Percentiles rank a stretch among this genome's conserved stretches.
Evolutionary conservation across 164 flowering plant genomes (phyloP).

Genomic region (Kalanchoe fedtschenkoi): DNA sequence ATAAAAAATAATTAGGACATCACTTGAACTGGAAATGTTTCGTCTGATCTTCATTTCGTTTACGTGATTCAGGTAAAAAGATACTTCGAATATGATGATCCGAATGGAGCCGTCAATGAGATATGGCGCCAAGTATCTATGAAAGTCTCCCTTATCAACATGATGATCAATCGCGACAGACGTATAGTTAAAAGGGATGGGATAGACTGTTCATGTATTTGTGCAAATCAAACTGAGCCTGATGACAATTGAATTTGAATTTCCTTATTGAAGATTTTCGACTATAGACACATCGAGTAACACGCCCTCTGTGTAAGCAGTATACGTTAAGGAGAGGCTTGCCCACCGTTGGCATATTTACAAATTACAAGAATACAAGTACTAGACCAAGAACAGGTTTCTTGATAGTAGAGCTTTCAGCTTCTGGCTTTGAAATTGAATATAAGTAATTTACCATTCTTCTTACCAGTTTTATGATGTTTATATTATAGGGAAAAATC

Average conservation of each 20-base stretch:
- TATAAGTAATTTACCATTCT: no score
- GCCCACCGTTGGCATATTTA: not conserved
- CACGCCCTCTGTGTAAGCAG: not conserved
- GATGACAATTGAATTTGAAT: no score
- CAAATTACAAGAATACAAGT: no score
- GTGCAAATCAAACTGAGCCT: conserved; percentile 55
- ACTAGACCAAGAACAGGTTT: not conserved
- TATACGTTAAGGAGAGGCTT: not conserved
- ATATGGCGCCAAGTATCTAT: conserved; percentile 84
- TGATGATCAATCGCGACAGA: conserved; percentile 85
- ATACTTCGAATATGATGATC: conserved; percentile 66
- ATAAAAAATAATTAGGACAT: no score
- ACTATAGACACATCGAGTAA: not conserved
- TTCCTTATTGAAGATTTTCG: conserved; percentile 6
- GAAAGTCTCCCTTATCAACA: conserved; percentile 66
- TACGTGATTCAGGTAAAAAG: conserved; percentile 47
- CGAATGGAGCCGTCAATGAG: conserved; percentile 78
- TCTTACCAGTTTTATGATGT: no score
- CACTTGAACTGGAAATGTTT: not conserved
- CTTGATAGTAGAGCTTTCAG: no score
- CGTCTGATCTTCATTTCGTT: not conserved
- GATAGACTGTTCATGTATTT: conserved; percentile 67
- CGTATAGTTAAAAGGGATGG: conserved; percentile 53
- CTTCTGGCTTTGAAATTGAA: no score
- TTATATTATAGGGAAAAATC: no score